Conservation (phyloP, 2,329 filamentous ascomycete genomes). For the Balansia obtecta region DNA sequence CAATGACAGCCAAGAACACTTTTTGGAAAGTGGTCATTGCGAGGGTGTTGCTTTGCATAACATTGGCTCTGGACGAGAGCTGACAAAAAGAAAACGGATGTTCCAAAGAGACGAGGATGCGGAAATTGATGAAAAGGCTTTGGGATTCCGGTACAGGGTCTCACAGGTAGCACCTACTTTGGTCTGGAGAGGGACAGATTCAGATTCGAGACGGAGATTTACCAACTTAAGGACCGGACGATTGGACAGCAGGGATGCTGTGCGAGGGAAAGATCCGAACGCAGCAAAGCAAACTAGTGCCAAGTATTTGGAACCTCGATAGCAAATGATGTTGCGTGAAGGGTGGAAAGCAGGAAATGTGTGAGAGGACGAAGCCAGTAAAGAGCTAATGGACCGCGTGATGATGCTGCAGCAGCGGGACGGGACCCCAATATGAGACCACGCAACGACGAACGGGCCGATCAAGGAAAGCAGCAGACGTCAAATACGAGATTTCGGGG, state of each 20-base stretch:
- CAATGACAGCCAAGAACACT: conserved; percentile 38
- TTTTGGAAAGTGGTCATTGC: conserved; percentile 45
- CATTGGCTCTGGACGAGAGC: conserved; percentile 14
- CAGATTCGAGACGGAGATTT: not conserved
- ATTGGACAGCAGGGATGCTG: not conserved
- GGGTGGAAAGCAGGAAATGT: not conserved
- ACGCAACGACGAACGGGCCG: conserved; percentile 1
- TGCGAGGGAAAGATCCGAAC: not conserved
- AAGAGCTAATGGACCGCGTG: not conserved
- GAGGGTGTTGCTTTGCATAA: conserved; percentile 40
- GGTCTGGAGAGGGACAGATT: not conserved
- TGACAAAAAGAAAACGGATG: not conserved
- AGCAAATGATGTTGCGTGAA: not conserved
- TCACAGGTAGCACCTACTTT: not conserved
- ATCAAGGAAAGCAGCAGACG: conserved; percentile 2
- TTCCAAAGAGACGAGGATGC: not conserved
- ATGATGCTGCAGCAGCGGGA: not conserved
- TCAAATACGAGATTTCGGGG: conserved; percentile 1
- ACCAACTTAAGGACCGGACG: not conserved
- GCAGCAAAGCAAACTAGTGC: not conserved
- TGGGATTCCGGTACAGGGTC: not conserved
- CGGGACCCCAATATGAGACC: not conserved
- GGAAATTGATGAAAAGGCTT: conserved; percentile 1
- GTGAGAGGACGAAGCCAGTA: not conserved
- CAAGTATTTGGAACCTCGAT: not conserved